Evolutionary conservation across 225 moss, liverwort and hornwort genomes (phyloP), one percentile per base, ranked within the genome.

Genomic region (Physcomitrellopsis africana): DNA sequence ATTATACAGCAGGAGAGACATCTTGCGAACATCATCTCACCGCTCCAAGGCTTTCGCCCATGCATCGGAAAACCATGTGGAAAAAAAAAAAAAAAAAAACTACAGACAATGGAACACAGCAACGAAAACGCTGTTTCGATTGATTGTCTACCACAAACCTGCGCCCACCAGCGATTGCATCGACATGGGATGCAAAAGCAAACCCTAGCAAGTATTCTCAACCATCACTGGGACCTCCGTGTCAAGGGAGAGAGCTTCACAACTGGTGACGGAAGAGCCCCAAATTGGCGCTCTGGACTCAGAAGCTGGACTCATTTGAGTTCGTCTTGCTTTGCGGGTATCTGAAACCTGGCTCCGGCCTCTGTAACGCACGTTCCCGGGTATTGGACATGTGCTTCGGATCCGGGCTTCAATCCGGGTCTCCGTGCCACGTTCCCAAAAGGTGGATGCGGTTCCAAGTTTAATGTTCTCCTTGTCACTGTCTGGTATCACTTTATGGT

Each of bases 191-290:
- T 4, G n/a, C 46, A 47, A 41, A 46, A 24, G 24, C 67, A 82
- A 82, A 82, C 82, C 82, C 82, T 82, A 78, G 82, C 74, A 37
- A 10, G 51, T 4, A 49, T 32, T 27, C 19, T 48, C 48, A 55
- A 70, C 76, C 23, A 53, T 72, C 71, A 17, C 66, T 59, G 15
- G 26, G 55, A 80, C 70, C 64, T 75, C 57, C 43, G 49, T 57
- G 64, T 48, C 69, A 13, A 16, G 43, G 51, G 23, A 19, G 64
- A 76, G 72, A 49, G 7, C 42, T 26, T 72, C 24, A 73, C 82
- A 78, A 82, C 82, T 82, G 58, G 74, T 62, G 77, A 76, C 44
- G 17, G 47, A 76, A 68, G 68, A 72, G 68, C 20, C 77, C 77
- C 54, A 20, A 53, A 52, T 76, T 76, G 68, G 76, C 76, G 61